Base-by-base conservation (phyloP, 257 asterid species). In the Primulina huaijiensis region DNA sequence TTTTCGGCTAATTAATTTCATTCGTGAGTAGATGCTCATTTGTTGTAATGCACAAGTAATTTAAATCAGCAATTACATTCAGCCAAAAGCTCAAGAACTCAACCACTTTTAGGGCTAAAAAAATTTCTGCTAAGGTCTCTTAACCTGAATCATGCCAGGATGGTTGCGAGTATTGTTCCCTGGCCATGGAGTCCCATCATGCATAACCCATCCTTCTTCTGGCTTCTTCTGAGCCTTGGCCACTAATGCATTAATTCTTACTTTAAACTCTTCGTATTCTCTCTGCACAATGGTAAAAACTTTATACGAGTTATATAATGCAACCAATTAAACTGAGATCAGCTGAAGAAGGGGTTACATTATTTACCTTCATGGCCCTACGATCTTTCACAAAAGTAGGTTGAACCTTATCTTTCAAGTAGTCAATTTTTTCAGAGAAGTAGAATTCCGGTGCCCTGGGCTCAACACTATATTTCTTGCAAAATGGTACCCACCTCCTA, bases 171-270 rank as follows among this genome's bases (percentile, higher is more conserved):
- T 88, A 78, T 82, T 88, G 79, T 90, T 90, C 62, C 97, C 97
- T 0, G 97, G 97, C 97, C 96, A 90, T 6, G 90, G 96, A 34
- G 92, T 84, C 16, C 96, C 96, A 62, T 90, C 95, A 73, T 90
- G 95, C 95, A 90, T 90, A 61, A 88, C 87, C 97, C 97, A 90
- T 35, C 95, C 97, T 74, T 90, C 97, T 79, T 90, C 97, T 19
- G 97, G 97, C 76, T 88, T 88, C 81, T 88, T 90, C 82, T 72
- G 95, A 72, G 96, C 96, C 79, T 86, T 86, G 29, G 96, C 90
- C 60, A 90, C 96, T 69, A 90, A 67, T 20, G 89, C 88, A 65
- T 90, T 90, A 35, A 90, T 80, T 69, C 90, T 84, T 62, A 90
- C 95, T 79, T 90, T 90, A 79, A 84, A 90, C 80, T 90, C 96